Evolutionary conservation across 140 eudicot species (phyloP).

Genomic region (Bidens hawaiensis): DNA sequence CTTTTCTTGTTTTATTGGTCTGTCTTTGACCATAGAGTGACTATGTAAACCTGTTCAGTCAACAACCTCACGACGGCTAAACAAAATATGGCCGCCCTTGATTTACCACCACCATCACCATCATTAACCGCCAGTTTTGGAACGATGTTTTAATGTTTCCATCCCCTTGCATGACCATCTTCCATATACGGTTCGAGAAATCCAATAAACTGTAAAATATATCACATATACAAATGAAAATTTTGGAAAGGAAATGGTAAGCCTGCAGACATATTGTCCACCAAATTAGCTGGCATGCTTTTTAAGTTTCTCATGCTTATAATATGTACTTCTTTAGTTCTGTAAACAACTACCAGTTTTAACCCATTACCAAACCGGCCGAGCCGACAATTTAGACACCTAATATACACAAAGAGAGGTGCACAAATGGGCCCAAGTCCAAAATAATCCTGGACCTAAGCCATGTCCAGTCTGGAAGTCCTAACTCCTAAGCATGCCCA

Average conservation of each 20-base stretch:
- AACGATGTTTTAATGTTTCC: constrained; percentile 51
- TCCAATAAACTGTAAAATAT: constrained; percentile 63
- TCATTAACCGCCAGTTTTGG: constrained; percentile 2
- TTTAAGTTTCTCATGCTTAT: not conserved
- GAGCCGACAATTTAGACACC: not conserved
- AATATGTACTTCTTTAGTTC: not conserved
- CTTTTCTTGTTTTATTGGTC: constrained; percentile 6
- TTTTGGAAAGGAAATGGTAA: not conserved
- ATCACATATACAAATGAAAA: not conserved
- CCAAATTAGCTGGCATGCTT: not conserved
- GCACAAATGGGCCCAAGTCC: not conserved
- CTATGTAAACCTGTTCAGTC: constrained; percentile 4
- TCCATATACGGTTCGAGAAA: constrained; percentile 80
- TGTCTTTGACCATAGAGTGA: constrained; percentile 17
- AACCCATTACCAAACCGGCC: not conserved
- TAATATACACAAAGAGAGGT: not conserved
- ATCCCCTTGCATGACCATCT: constrained; percentile 53
- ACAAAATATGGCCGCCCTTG: constrained; percentile 29
- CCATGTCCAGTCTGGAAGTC: too few species aligned
- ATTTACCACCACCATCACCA: not conserved
- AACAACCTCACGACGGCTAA: not conserved
- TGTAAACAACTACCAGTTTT: not conserved
- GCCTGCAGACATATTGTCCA: constrained; percentile 9
- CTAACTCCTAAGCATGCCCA: too few species aligned
- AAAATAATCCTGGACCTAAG: not conserved